Conservation (phyloP, 176 grass and related monocot genomes). For the Oryza longistaminata region DNA sequence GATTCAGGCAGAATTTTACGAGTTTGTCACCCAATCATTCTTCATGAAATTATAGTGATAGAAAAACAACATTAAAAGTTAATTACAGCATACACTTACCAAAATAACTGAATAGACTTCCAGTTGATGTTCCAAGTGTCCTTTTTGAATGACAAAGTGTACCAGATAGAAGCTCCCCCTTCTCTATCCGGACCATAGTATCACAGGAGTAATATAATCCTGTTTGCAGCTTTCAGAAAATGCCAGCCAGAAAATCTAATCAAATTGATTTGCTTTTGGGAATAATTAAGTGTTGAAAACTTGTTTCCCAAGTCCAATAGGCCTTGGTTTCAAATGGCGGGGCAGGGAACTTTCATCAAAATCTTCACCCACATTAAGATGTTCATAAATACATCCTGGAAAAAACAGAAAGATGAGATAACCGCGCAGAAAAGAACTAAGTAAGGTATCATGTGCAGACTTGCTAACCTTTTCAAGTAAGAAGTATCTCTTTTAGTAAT, state of each 20-base stretch:
- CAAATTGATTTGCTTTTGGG: conserved; percentile 95
- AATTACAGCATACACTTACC: conserved; percentile 47
- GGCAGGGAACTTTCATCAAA: conserved; percentile 95
- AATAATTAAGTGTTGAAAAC: conserved; percentile 99
- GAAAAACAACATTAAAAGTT: background rate
- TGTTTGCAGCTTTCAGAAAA: conserved; percentile 61
- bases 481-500: conserved; percentile 94
- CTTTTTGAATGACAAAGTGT: conserved; percentile 92
- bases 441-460: background rate
- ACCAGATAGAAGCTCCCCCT: conserved; percentile 87
- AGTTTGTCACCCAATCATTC: too few species aligned
- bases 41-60: too few species aligned
- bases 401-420: conserved; percentile 31
- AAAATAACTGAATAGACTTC: conserved; percentile 99
- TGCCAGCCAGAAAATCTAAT: conserved; percentile 90
- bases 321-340: conserved; percentile 92
- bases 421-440: conserved; percentile 18
- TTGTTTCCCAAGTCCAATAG: conserved; percentile 96
- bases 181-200: conserved; percentile 92
- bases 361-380: conserved; percentile 98
- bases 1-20: too few species aligned
- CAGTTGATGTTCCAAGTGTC: conserved; percentile 66
- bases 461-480: conserved; percentile 88
- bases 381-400: conserved; percentile 99
- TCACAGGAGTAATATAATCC: conserved; percentile 93